A percentile compares a stretch with the other conserved stretches of the same genome.
Evolutionary conservation across 805 yeast species (phyloP).

Genomic region (Dipodascopsis uninucleata): DNA sequence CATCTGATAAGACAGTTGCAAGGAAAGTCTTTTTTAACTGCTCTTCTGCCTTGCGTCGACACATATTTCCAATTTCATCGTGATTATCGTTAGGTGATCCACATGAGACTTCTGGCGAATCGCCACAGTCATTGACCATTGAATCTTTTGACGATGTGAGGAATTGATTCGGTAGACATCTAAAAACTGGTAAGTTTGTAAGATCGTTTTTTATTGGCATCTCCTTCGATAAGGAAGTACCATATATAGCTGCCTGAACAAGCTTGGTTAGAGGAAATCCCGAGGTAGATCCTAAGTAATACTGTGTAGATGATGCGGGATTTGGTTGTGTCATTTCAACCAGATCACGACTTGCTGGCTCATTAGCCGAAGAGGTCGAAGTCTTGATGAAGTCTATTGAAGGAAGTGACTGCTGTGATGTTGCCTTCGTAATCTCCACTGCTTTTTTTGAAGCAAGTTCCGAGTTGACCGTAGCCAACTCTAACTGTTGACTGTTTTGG

Average conservation of each 20-base stretch:
- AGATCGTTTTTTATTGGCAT: slow-evolving; percentile 12
- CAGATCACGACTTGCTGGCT: slow-evolving; percentile 19
- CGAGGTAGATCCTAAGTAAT: slow-evolving; percentile 24
- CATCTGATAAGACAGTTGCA: slow-evolving; percentile 9
- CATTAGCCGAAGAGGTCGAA: slow-evolving; percentile 7
- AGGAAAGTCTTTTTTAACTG: slow-evolving; percentile 13
- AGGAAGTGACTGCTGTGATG: slow-evolving; percentile 11
- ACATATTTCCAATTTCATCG: not conserved
- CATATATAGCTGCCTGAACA: slow-evolving; percentile 25
- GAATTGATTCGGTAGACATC: not conserved
- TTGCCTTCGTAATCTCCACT: slow-evolving; percentile 3
- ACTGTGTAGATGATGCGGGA: slow-evolving; percentile 8
- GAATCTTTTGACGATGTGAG: not conserved
- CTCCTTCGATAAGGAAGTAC: slow-evolving; percentile 11
- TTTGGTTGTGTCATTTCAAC: slow-evolving; percentile 12
- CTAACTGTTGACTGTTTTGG: too few species aligned
- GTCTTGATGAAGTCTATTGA: slow-evolving; percentile 20
- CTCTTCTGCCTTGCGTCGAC: slow-evolving; percentile 1
- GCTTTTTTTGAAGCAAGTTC: too few species aligned
- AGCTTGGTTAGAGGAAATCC: slow-evolving; percentile 25
- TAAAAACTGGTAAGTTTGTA: slow-evolving; percentile 14
- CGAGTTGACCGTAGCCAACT: too few species aligned
- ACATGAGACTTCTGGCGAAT: not conserved
- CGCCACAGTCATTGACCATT: not conserved
- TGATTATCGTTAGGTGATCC: not conserved